Base-by-base conservation (phyloP, 2,329 filamentous ascomycete genomes). In the Diaporthe citri region DNA sequence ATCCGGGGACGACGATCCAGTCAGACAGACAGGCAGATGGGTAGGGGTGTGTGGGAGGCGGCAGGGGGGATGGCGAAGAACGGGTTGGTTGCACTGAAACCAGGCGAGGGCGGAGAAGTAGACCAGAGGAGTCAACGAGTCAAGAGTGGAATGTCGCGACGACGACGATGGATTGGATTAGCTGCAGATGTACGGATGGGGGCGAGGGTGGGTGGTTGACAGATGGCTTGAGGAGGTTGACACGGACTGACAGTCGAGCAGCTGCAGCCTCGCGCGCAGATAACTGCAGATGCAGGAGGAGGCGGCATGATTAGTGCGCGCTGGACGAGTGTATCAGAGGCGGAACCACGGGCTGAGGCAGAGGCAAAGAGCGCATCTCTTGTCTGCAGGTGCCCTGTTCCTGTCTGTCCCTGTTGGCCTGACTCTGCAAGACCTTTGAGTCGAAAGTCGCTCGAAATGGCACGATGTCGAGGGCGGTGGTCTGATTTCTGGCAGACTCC, bases 401-500 rank as follows among this genome's bases (percentile, higher is more conserved):
- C 70, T 62, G 56, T 46, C 66, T 70, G 62, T 39, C 55, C 39
- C 20, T 22, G 55, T 59, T 57, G 55, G 64, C 60, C 66, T 55
- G 41, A 74, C 62, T 59, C 72, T 36, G 41, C 34, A 57, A 73
- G 59, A 64, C 31, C 51, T 59, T 73, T 57, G 71, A 73, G 59
- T 66, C 60, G 59, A 73, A 73, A 73, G 59, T 67, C 51, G 28
- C 59, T 73, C 71, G 59, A 59, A 59, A 70, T 74, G 62, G 72
- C 62, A 74, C 64, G 72, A 74, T 69, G 64, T 70, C 31, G 55
- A 51, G 22, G 34, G 28, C 34, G 48, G 72, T 74, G 62, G 72
- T 70, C 62, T 74, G 72, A 74, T 70, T 74, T 70, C 62, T 60
- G 72, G 72, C 62, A 74, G 64, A 57, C 55, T 70, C 72, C 72